phyloP scores from a whole-genome alignment of 1,139 yeast genomes.

The Pichia terricola region DNA sequence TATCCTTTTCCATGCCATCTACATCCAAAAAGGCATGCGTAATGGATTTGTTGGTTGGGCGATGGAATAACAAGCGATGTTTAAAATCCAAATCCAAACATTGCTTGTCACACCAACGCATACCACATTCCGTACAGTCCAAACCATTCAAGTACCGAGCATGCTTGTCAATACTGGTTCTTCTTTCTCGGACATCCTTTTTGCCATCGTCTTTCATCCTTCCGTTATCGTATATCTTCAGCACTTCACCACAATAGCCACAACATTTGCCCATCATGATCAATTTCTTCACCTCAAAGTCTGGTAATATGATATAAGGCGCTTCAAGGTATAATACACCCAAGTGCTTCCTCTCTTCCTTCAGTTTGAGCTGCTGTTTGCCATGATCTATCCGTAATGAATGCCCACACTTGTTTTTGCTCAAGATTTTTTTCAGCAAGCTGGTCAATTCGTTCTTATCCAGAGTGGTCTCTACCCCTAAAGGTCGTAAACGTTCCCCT shows the following conservation, averaged over 20 bases:
- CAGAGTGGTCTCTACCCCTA: background rate
- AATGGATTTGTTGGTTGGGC: conserved; percentile 22
- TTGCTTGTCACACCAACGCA: conserved; percentile 60
- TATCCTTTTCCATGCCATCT: conserved; percentile 7
- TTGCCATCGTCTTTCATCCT: conserved; percentile 24
- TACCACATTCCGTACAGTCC: conserved; percentile 60
- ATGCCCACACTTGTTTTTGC: conserved; percentile 7
- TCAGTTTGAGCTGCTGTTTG: conserved; percentile 6
- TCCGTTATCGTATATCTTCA: conserved; percentile 30
- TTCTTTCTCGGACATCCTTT: conserved; percentile 11
- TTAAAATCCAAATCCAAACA: conserved; percentile 48
- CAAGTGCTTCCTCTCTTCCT: conserved; percentile 4
- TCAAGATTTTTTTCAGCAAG: conserved; percentile 6
- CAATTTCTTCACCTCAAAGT: conserved; percentile 55
- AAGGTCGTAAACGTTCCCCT: too few species aligned
- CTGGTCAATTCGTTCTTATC: background rate
- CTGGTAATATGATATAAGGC: conserved; percentile 64
- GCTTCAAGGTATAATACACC: conserved; percentile 25
- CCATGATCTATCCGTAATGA: conserved; percentile 6
- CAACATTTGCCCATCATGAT: conserved; percentile 68
- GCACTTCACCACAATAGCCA: conserved; percentile 63
- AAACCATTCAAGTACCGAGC: conserved; percentile 34
- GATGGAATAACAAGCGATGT: conserved; percentile 56
- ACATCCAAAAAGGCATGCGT: conserved; percentile 14
- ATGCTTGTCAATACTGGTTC: conserved; percentile 16